Conservation (phyloP, 2,329 filamentous ascomycete species). For the Graphium sp. region DNA sequence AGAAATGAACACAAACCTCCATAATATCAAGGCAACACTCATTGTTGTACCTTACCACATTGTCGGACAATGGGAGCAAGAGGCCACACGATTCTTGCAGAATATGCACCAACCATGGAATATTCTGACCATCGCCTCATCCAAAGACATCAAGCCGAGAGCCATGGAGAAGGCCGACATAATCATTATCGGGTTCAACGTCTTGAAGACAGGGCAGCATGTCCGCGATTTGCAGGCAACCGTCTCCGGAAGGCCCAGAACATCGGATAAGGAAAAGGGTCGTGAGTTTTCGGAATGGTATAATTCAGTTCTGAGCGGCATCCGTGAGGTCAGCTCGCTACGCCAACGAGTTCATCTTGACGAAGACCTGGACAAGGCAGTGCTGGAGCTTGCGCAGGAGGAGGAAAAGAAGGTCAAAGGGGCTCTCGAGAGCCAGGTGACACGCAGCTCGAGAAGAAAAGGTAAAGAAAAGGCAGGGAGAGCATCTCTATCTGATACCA, state of each 20-base stretch:
- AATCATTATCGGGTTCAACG: constrained; percentile 16
- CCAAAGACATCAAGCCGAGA: constrained; percentile 3
- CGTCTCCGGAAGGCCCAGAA: constrained; percentile 4
- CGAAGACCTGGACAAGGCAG: too few species aligned
- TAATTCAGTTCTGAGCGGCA: constrained; percentile 1
- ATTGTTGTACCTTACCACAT: constrained; percentile 22
- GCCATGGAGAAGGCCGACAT: constrained; percentile 15
- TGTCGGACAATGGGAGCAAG: constrained; percentile 18
- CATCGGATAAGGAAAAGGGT: constrained; percentile 6
- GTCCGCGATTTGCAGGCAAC: constrained; percentile 5
- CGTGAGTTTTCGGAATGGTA: constrained; percentile 6
- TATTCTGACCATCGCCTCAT: constrained; percentile 11
- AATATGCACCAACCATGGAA: constrained; percentile 2
- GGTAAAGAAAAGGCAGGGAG: neutral
- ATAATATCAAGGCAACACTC: constrained; percentile 16
- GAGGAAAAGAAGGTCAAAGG: too few species aligned
- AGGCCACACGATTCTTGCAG: constrained; percentile 15
- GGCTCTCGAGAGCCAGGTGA: neutral
- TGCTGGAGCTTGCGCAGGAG: too few species aligned
- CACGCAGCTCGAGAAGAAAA: constrained; percentile 1
- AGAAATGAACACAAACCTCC: constrained; percentile 8
- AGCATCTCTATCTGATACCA: too few species aligned
- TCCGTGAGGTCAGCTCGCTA: too few species aligned
- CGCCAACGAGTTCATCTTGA: too few species aligned
- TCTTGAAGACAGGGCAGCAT: constrained; percentile 3